Evolutionary conservation across 441 rosid species (phyloP), one percentile per base, ranked within the genome.

Genomic region (Geranium incanum): DNA sequence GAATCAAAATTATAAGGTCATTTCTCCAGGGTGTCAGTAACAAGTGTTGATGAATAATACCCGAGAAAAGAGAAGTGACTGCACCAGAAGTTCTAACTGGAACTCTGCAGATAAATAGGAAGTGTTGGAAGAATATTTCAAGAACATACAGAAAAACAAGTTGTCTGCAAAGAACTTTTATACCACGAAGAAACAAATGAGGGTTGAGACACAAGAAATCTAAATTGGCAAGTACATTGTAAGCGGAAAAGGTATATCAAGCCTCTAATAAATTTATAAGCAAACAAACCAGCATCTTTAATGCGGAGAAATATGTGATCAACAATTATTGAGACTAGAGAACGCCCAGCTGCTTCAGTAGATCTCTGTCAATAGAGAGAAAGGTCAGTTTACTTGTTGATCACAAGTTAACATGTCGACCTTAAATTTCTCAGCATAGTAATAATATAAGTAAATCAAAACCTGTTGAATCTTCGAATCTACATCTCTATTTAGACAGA

Each of bases 241-340:
- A 6, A 9, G 37, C n/a, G 6, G 5, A 36, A 55, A 21, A 63
- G 33, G 67, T 28, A 13, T n/a, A 63, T 13, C 6, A 15, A 63
- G 67, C 15, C 38, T 63, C 16, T 37, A 63, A 63, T 28, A 28
- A 33, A 63, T 28, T 63, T 9, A 36, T 1, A 7, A 64, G 59
- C 8, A 69, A 77, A 86, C 93, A 75, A 76, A 95, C 99, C 99
- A 74, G 95, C 76, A 87, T 95, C 99, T 85, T 87, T 90, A 77
- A 95, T 87, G 86, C 97, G 83, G 57, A 95, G 86, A 88, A 92
- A 95, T 71, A 95, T 88, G 84, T 95, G 99, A 84, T 95, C 99
- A 83, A 95, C 96, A 78, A 90, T 81, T 81, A 92, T 77, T 11
- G 96, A 88, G 80, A 92, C 97, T 23, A 92, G 75, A 74, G 97